Evolutionary conservation across 2,329 filamentous ascomycete species (phyloP), one percentile per base, ranked within the genome.

Genomic region (Hymenoscyphus repandus): DNA sequence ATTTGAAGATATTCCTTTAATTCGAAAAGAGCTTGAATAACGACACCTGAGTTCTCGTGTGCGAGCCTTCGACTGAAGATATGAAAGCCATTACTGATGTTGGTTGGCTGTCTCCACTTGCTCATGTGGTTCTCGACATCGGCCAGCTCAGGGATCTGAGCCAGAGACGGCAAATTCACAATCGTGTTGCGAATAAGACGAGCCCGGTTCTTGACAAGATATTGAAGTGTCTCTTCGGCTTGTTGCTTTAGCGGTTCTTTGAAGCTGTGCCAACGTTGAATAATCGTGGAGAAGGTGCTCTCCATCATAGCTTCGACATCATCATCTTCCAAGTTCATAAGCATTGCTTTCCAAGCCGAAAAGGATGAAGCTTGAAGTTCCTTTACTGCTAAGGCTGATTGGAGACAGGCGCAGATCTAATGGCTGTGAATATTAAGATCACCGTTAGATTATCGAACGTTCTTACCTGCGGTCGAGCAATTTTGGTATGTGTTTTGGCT

Each of bases 371-470:
- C 78, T 54, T 89, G 83, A n/a, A 99, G 75, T 42, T 85, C 79
- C 40, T 83, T 76, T 45, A 87, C 80, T 13, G 86, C 78, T 53
- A 97, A 78, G 0, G 90, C 90, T 18, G 90, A 90, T 55, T 95
- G 83, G 11, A 99, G 74, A 64, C 89, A 96, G n/a, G 92, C 90
- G 58, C 90, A 90, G 50, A 97, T 92, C 83, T 92, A 62, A 12
- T 17, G 6, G 11, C 18, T 10, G 44, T 36, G 6, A 37, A 17
- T 13, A 13, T n/a, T 15, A 32, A 43, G 2, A 9, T 30, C 15
- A 30, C 5, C 6, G 6, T 15, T n/a, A 27, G 20, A n/a, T 27
- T 5, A 17, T 36, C 12, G 7, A 20, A 27, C 6, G 32, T 18
- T 33, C 41, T 33, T 95, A 90, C 88, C 74, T 96, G 92, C 18